Evolutionary conservation across 2,329 filamentous ascomycete species (phyloP).

Genomic region (Calycina marina): DNA sequence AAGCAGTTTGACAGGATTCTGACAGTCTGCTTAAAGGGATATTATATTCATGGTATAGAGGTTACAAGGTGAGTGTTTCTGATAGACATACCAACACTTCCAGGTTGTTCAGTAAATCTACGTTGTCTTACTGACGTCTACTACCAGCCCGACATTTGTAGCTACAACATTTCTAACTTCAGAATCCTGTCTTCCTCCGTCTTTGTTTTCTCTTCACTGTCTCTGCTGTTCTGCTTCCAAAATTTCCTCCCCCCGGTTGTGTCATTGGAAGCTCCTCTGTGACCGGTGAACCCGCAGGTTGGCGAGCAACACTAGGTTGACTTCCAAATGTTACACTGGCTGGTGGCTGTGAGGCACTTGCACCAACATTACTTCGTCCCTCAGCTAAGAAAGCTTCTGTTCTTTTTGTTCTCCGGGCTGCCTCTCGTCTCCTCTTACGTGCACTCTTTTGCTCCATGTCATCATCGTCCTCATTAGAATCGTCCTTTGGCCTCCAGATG

Average conservation of each 20-base stretch:
- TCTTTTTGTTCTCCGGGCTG: conserved; percentile 15
- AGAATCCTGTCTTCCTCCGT: conserved; percentile 20
- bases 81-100: not conserved
- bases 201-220: conserved; percentile 29
- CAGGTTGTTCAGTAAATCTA: not conserved
- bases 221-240: conserved; percentile 27
- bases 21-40: too few relatives aligned
- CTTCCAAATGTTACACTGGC: conserved; percentile 15
- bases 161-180: too few relatives aligned
- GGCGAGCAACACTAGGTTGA: conserved; percentile 12
- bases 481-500: conserved; percentile 16
- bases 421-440: conserved; percentile 13
- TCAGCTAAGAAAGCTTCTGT: conserved; percentile 20
- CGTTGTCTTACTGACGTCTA: not conserved
- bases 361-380: conserved; percentile 11
- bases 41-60: too few relatives aligned
- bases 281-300: conserved; percentile 18
- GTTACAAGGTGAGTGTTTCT: too few relatives aligned
- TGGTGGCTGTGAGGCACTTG: conserved; percentile 31
- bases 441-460: conserved; percentile 11
- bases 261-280: conserved; percentile 23
- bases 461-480: conserved; percentile 6
- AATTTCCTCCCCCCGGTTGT: conserved; percentile 33
- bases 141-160: not conserved
- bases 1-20: not conserved